phyloP scores from a whole-genome alignment of 495 filamentous ascomycete species.

The Rostrohypoxylon terebratum region DNA sequence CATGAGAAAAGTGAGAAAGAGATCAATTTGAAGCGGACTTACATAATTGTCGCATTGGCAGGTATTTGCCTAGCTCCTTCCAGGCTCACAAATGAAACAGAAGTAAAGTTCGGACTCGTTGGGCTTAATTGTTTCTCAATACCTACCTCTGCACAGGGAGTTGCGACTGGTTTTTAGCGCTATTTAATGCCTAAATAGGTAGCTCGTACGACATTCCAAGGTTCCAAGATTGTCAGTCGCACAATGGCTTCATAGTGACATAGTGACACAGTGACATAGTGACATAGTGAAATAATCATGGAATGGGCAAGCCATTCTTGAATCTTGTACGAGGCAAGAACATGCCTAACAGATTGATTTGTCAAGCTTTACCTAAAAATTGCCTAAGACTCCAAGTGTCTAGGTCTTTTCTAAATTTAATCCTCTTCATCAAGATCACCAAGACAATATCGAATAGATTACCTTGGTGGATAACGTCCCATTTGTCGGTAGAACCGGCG shows the following conservation, averaged over 20 bases:
- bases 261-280: no score
- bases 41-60: no score
- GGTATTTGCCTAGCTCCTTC: no score
- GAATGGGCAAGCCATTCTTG: background rate
- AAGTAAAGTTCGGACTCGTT: background rate
- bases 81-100: background rate
- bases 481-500: constrained; percentile 1
- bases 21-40: background rate
- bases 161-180: background rate
- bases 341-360: background rate
- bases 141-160: background rate
- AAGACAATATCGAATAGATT: constrained; percentile 7
- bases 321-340: constrained; percentile 1
- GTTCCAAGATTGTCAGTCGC: constrained; percentile 10
- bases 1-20: background rate
- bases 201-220: constrained; percentile 26
- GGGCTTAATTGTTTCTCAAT: background rate
- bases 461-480: background rate
- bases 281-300: constrained; percentile 15
- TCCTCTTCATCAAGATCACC: background rate
- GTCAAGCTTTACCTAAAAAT: constrained; percentile 1
- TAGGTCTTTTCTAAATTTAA: constrained; percentile 7
- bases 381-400: background rate
- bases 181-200: constrained; percentile 14
- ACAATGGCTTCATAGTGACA: constrained; percentile 13